A percentile compares a stretch with the other conserved stretches of the same genome.
Evolutionary conservation across 306 rosid genomes (phyloP).

Genomic region (Fragaria vesca): DNA sequence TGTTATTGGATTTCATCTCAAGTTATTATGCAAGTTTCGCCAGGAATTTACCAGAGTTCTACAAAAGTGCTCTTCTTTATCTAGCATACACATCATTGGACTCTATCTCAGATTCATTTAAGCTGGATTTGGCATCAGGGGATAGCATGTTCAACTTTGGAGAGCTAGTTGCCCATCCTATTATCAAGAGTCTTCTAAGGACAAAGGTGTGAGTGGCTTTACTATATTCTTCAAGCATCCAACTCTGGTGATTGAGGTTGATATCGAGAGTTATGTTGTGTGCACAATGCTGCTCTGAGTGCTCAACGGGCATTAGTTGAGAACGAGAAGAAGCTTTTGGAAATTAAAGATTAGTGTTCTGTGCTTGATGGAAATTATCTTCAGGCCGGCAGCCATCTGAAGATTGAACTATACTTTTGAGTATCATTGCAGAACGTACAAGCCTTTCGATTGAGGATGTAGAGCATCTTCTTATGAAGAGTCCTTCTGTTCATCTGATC

Average conservation of each 20-base stretch:
- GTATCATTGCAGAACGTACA: constrained; percentile 86
- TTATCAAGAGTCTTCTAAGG: constrained; percentile 76
- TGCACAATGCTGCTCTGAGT: constrained; percentile 83
- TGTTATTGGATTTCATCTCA: constrained; percentile 97
- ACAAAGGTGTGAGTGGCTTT: constrained; percentile 99
- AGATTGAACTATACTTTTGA: constrained; percentile 89
- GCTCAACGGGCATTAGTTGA: constrained; percentile 96
- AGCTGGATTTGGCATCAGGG: constrained; percentile 95
- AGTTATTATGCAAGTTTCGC: constrained; percentile 54
- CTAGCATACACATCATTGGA: constrained; percentile 95
- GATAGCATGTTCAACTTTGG: constrained; percentile 98
- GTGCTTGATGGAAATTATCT: constrained; percentile 97
- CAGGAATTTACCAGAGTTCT: constrained; percentile 97
- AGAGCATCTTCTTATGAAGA: constrained; percentile 97
- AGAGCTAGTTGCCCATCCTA: constrained; percentile 96
- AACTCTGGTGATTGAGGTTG: constrained; percentile 85
- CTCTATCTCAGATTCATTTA: constrained; percentile 93
- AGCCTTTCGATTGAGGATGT: constrained; percentile 93
- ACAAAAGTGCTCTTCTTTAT: constrained; percentile 95
- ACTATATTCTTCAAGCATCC: constrained; percentile 91
- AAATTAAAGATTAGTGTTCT: constrained; percentile 78
- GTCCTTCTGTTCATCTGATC: constrained; percentile 93
- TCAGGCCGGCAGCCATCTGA: constrained; percentile 99
- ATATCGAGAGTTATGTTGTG: constrained; percentile 88
- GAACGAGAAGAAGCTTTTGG: constrained; percentile 82